These are phyloP conservation scores for Otatea glauca DNA, from an alignment of 176 grass and related monocot genomes.

Conservation along the genomic window DNA sequence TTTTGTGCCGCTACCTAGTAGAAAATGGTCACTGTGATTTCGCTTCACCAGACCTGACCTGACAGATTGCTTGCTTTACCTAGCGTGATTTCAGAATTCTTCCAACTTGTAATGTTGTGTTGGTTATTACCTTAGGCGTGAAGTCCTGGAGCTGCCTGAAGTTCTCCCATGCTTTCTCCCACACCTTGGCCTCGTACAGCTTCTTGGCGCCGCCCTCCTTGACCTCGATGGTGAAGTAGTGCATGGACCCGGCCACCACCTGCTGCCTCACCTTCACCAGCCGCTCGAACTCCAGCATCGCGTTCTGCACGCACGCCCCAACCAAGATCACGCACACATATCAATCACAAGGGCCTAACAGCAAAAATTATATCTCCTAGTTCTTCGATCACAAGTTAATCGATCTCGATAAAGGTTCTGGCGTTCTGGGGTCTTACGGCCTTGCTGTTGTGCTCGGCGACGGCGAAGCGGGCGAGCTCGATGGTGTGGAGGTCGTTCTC, in stretches of 20 bases:
- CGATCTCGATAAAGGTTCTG: background rate
- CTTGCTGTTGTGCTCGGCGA: slow-evolving; percentile 66
- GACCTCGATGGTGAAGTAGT: slow-evolving; percentile 71
- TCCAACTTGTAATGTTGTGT: background rate
- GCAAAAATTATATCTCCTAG: background rate
- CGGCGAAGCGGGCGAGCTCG: slow-evolving; percentile 70
- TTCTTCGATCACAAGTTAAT: background rate
- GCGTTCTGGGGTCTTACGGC: slow-evolving; percentile 41
- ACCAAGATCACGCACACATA: background rate
- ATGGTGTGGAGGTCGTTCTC: slow-evolving; percentile 58
- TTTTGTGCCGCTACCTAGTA: background rate
- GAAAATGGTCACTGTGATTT: background rate
- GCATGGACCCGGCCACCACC: slow-evolving; percentile 57
- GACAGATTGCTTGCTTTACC: background rate
- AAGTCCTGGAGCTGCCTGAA: slow-evolving; percentile 73
- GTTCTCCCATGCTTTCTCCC: slow-evolving; percentile 63
- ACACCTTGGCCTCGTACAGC: slow-evolving; percentile 66
- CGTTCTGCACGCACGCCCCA: slow-evolving; percentile 42
- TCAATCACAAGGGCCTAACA: background rate
- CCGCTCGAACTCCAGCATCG: slow-evolving; percentile 57
- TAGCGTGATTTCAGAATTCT: background rate
- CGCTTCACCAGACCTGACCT: background rate
- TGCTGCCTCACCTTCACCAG: slow-evolving; percentile 70
- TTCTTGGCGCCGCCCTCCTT: slow-evolving; percentile 60
- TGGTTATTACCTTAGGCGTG: slow-evolving; percentile 26